A percentile compares a stretch with the other conserved stretches of the same genome.
These are phyloP conservation scores for Chaetomiaceae sp. DNA, from an alignment of 2,329 filamentous ascomycete species.

Conservation along the genomic window DNA sequence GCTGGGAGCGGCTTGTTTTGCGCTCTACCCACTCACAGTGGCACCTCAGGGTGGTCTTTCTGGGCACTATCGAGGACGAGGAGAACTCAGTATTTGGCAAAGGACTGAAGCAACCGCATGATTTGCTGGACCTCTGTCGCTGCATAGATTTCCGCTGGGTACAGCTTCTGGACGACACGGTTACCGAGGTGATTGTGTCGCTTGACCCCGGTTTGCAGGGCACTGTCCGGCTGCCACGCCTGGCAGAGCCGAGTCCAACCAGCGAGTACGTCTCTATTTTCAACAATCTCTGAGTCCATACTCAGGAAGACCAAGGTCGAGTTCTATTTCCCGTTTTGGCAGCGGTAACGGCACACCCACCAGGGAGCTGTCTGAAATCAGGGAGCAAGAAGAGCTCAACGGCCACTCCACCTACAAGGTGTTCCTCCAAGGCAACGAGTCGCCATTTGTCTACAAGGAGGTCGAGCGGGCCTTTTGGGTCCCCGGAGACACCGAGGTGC, in stretches of 20 bases:
- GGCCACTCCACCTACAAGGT: conserved; percentile 1
- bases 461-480: conserved; percentile 20
- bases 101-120: background rate
- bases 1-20: conserved; percentile 4
- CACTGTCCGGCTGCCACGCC: conserved; percentile 3
- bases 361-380: conserved; percentile 6
- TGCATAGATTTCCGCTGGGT: conserved; percentile 10
- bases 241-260: conserved; percentile 1
- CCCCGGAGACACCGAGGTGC: conserved; percentile 21
- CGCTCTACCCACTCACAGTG: conserved; percentile 1
- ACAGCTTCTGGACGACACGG: conserved; percentile 7
- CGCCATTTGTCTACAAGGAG: conserved; percentile 23
- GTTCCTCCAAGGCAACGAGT: background rate
- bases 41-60: conserved; percentile 4
- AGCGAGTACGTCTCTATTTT: conserved; percentile 6
- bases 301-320: conserved; percentile 6
- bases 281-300: background rate
- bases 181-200: conserved; percentile 8
- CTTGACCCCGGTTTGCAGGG: background rate
- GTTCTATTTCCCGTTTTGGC: conserved; percentile 1
- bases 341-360: background rate
- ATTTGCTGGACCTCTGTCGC: conserved; percentile 6
- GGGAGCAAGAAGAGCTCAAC: conserved; percentile 1
- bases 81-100: conserved; percentile 1
- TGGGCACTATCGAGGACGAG: background rate